Conservation (phyloP, 768 basidiomycete genomes). For the Myochromella boudieri region DNA sequence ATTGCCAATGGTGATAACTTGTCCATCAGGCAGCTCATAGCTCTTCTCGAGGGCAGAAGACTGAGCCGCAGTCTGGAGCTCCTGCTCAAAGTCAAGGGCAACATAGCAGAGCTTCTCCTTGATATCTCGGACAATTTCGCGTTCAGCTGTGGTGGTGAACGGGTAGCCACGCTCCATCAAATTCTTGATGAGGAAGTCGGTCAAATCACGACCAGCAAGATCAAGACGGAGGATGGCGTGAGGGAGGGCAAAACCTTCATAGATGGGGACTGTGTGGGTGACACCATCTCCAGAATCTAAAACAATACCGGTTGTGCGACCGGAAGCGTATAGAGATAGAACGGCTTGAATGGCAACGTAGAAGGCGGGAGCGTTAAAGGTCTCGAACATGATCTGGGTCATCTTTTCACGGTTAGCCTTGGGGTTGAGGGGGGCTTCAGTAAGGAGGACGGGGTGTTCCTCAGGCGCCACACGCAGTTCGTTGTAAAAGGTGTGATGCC, state of each 20-base stretch:
- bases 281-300: conserved; percentile 97
- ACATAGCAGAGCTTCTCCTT: conserved; percentile 98
- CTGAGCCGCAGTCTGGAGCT: conserved; percentile 87
- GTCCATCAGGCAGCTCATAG: conserved; percentile 90
- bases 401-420: conserved; percentile 93
- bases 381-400: conserved; percentile 97
- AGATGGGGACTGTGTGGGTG: conserved; percentile 94
- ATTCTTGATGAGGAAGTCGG: conserved; percentile 80
- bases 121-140: conserved; percentile 95
- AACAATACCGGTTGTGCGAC: conserved; percentile 93
- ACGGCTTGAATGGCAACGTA: conserved; percentile 93
- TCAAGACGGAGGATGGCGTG: conserved; percentile 94
- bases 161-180: conserved; percentile 90
- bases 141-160: conserved; percentile 92
- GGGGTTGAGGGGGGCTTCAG: conserved; percentile 91
- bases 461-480: conserved; percentile 92
- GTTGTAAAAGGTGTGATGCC: conserved; percentile 98
- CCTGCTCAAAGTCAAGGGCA: conserved; percentile 92
- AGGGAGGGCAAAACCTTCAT: conserved; percentile 90
- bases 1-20: conserved; percentile 93
- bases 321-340: conserved; percentile 88
- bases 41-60: conserved; percentile 90
- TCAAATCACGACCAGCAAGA: conserved; percentile 90
- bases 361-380: conserved; percentile 91
- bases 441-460: conserved; percentile 89